A percentile compares a stretch with the other conserved stretches of the same genome.
Conservation (phyloP, 768 basidiomycete species). For the Suillus discolor region DNA sequence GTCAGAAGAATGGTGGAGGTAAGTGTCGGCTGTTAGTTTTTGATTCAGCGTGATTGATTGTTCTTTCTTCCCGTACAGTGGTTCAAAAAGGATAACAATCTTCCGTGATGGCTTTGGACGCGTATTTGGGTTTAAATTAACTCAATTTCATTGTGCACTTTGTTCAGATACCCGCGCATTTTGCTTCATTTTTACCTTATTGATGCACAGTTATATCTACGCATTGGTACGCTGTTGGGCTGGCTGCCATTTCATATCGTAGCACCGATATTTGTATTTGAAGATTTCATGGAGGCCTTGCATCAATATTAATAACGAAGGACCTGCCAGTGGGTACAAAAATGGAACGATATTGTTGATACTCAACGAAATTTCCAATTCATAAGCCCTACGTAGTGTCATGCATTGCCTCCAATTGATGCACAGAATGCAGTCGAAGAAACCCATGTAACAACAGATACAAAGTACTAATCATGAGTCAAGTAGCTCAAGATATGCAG, state of each 20-base stretch:
- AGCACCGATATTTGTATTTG: background rate
- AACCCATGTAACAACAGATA: background rate
- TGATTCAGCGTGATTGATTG: background rate
- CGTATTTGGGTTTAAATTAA: background rate
- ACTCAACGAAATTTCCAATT: background rate
- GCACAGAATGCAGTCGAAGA: background rate
- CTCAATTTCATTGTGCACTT: background rate
- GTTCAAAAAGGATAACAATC: slow-evolving; percentile 34
- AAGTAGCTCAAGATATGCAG: slow-evolving; percentile 47
- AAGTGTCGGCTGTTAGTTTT: slow-evolving; percentile 25
- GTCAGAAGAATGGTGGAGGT: slow-evolving; percentile 78
- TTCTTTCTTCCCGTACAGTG: slow-evolving; percentile 18
- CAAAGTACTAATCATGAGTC: slow-evolving; percentile 20
- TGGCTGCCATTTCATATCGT: background rate
- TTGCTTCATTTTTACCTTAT: slow-evolving; percentile 3
- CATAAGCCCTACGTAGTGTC: background rate
- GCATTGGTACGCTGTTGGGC: background rate
- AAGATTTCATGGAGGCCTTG: background rate
- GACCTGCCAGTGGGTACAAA: background rate
- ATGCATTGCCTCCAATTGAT: background rate
- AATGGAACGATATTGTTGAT: background rate
- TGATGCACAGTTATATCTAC: background rate
- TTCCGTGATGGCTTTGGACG: slow-evolving; percentile 15
- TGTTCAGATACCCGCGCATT: background rate
- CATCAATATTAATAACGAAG: background rate